These are phyloP conservation scores for Erigeron philadelphicus DNA, from an alignment of 140 eudicot species.

Conservation along the genomic window DNA sequence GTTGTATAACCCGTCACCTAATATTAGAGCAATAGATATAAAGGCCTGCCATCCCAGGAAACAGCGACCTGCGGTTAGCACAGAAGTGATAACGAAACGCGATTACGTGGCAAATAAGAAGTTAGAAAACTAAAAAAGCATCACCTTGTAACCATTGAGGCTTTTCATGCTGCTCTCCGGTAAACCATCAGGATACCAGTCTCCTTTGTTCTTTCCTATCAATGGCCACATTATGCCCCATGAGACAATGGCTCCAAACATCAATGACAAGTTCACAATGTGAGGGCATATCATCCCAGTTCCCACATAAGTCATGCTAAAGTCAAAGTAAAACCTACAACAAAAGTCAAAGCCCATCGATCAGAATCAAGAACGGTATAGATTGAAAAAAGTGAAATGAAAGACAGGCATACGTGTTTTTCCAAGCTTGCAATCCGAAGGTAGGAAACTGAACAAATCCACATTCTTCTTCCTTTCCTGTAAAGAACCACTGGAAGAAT, in stretches of 20 bases:
- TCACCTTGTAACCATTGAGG: conserved; percentile 77
- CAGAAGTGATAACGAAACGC: not conserved
- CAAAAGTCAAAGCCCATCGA: not conserved
- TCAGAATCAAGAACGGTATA: not conserved
- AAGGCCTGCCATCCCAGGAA: conserved; percentile 52
- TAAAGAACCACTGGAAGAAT: conserved; percentile 80
- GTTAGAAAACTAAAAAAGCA: conserved; percentile 8
- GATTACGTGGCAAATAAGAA: not conserved
- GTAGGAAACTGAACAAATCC: conserved; percentile 88
- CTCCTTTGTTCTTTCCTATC: conserved; percentile 47
- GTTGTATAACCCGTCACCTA: conserved; percentile 83
- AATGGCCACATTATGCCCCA: conserved; percentile 98
- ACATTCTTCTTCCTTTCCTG: conserved; percentile 55
- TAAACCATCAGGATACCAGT: conserved; percentile 67
- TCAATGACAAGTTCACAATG: conserved; percentile 77
- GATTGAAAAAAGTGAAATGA: not conserved
- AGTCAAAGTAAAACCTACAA: conserved; percentile 87
- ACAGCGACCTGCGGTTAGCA: conserved; percentile 11
- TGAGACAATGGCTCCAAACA: conserved; percentile 78
- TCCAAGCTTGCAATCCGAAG: conserved; percentile 71
- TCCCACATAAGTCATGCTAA: conserved; percentile 88
- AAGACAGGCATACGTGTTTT: conserved; percentile 42
- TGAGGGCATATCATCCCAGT: conserved; percentile 95
- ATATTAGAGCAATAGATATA: conserved; percentile 71
- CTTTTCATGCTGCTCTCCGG: conserved; percentile 82